Evolutionary conservation across 1,284 basidiomycete species (phyloP).

Genomic region (Leucoagaricus sp.): DNA sequence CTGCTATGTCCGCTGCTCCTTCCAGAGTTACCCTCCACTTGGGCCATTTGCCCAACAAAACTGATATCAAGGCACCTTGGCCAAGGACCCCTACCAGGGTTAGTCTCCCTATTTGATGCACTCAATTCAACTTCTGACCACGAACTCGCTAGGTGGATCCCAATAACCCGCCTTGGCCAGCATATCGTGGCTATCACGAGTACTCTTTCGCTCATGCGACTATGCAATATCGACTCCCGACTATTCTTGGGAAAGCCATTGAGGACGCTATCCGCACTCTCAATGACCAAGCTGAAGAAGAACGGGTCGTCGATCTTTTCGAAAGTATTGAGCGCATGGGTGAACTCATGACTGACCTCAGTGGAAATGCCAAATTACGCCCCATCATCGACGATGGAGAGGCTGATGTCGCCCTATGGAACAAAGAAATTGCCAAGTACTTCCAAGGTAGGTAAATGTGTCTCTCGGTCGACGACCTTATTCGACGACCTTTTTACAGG

Average conservation of each 20-base stretch:
- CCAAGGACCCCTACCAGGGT: conserved; percentile 74
- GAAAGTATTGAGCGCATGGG: conserved; percentile 89
- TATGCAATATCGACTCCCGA: conserved; percentile 93
- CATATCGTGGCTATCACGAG: conserved; percentile 93
- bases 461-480: conserved; percentile 2
- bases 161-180: conserved; percentile 97
- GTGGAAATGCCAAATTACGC: conserved; percentile 76
- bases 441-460: conserved; percentile 71
- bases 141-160: conserved; percentile 64
- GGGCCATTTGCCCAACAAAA: conserved; percentile 71
- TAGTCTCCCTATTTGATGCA: conserved; percentile 24
- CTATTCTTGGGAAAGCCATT: conserved; percentile 95
- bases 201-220: conserved; percentile 94
- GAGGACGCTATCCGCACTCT: conserved; percentile 91
- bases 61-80: conserved; percentile 66
- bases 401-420: conserved; percentile 95
- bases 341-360: conserved; percentile 79
- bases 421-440: conserved; percentile 93
- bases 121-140: background rate
- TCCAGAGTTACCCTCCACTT: conserved; percentile 67
- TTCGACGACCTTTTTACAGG: conserved; percentile 40
- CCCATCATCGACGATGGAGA: conserved; percentile 93
- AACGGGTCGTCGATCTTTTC: conserved; percentile 84
- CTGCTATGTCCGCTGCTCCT: conserved; percentile 38
- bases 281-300: conserved; percentile 86